Conservation (phyloP, 1,284 basidiomycete species). For the Apiotrichum siamense region DNA sequence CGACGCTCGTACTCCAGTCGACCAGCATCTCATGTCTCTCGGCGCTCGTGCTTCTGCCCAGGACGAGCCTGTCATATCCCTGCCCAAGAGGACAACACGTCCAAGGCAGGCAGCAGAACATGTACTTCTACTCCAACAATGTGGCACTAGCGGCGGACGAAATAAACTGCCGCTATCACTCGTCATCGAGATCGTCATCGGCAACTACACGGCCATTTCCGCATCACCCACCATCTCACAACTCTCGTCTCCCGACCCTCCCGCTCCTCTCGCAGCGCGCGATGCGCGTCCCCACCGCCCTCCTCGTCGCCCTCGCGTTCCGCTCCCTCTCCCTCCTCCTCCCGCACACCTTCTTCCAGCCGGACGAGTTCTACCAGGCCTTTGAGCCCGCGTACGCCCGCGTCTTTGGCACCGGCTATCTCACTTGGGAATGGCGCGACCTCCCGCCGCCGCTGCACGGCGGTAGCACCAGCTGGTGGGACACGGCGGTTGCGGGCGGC, state of each 20-base stretch:
- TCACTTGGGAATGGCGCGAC: slow-evolving; percentile 94
- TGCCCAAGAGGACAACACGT: no score
- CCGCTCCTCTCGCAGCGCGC: background rate
- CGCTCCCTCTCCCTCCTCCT: slow-evolving; percentile 50
- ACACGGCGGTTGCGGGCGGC: slow-evolving; percentile 19
- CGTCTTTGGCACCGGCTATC: slow-evolving; percentile 84
- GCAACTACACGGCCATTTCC: no score
- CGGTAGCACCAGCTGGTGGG: slow-evolving; percentile 47
- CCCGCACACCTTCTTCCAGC: slow-evolving; percentile 88
- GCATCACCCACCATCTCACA: background rate
- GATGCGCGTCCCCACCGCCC: slow-evolving; percentile 16
- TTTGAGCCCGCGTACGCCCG: slow-evolving; percentile 83
- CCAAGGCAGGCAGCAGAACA: no score
- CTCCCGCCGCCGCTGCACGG: slow-evolving; percentile 49
- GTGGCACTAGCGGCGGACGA: no score
- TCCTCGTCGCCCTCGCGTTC: slow-evolving; percentile 41
- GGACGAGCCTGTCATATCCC: no score
- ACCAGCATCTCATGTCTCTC: no score
- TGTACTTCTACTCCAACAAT: no score
- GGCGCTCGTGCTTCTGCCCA: no score
- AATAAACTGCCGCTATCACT: no score
- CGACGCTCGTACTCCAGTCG: no score
- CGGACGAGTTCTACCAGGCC: slow-evolving; percentile 95
- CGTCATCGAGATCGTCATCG: no score
- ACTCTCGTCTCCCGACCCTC: background rate